Evolutionary conservation across 495 filamentous ascomycete species (phyloP), one percentile per base, ranked within the genome.

Genomic region (Hypoxylon trugodes): DNA sequence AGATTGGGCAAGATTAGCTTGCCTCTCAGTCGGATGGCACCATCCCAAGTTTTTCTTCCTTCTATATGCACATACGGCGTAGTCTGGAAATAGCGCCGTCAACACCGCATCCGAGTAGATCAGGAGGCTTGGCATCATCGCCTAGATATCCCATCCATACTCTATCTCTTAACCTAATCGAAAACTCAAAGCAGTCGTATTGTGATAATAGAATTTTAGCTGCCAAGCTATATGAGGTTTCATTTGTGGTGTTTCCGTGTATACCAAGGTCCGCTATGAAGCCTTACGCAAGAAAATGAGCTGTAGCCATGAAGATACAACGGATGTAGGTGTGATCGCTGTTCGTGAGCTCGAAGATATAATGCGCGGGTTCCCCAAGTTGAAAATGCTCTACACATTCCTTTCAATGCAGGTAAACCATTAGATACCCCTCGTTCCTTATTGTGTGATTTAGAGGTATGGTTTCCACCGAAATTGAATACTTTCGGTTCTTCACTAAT

Each of bases 41-140:
- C 59, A 40, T 53, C 58, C 59, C 51, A 68, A 53, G 52, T 54
- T 9, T 43, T 10, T 26, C 10, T 18, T 49, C 38, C 32, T 3
- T 41, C 12, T 35, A 38, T 26, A 13, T 41, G 30, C 38, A 35
- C 28, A 38, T 59, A 12, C 41, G 6, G 48, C 7, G 2, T 35
- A 10, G 18, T 25, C 33, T 49, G 38, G 19, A 30, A 42, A 51
- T 47, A 53, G 32, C n/a, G 26, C 22, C 35, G 30, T 33, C 35
- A 45, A 55, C 8, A 45, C 59, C 28, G 53, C 53, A 42, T 63
- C 65, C 61, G 61, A 66, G 69, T 4, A 68, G 61, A 69, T 69
- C 69, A 71, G 65, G 69, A 51, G 69, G 53, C 69, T 66, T 66
- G 65, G 65, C 61, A 19, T 10, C 28, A 25, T 56, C 41, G 25